Evolutionary conservation across 2,329 filamentous ascomycete genomes (phyloP).

Genomic region (Scedosporium apiospermum): DNA sequence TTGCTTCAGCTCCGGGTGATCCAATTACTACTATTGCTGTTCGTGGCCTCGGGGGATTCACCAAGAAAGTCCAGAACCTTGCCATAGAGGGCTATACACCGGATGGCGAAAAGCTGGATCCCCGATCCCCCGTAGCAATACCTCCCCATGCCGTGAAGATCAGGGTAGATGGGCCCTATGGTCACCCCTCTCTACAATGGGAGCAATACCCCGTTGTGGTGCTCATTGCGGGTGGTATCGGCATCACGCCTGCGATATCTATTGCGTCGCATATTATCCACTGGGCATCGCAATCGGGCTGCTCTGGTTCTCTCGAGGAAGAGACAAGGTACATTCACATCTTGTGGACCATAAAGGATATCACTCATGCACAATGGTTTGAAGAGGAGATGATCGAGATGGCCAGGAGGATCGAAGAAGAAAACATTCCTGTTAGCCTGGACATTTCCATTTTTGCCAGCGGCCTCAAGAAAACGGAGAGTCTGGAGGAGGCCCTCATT

Average conservation of each 20-base stretch:
- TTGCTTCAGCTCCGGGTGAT: conserved; percentile 11
- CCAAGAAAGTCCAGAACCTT: conserved; percentile 6
- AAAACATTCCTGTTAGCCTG: conserved; percentile 2
- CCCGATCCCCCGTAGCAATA: neutral
- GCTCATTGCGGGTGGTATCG: conserved; percentile 16
- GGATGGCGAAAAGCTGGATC: neutral
- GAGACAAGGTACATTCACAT: conserved; percentile 10
- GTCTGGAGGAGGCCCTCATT: conserved; percentile 3
- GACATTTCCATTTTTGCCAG: conserved; percentile 9
- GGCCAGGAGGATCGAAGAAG: neutral
- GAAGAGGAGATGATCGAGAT: conserved; percentile 9
- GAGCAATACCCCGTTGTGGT: conserved; percentile 11
- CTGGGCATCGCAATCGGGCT: neutral
- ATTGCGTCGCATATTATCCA: conserved; percentile 14
- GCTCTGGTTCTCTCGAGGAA: neutral
- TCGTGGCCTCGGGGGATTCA: conserved; percentile 12
- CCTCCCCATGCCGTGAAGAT: conserved; percentile 2
- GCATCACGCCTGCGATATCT: conserved; percentile 15
- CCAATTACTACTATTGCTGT: conserved; percentile 11
- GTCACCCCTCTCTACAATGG: conserved; percentile 12
- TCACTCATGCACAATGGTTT: conserved; percentile 11
- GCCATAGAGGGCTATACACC: neutral
- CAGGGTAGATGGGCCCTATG: conserved; percentile 14
- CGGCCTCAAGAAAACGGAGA: neutral
- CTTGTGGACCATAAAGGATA: conserved; percentile 12